Base-by-base conservation (phyloP, 805 yeast species). In the Grigorovia humatica region DNA sequence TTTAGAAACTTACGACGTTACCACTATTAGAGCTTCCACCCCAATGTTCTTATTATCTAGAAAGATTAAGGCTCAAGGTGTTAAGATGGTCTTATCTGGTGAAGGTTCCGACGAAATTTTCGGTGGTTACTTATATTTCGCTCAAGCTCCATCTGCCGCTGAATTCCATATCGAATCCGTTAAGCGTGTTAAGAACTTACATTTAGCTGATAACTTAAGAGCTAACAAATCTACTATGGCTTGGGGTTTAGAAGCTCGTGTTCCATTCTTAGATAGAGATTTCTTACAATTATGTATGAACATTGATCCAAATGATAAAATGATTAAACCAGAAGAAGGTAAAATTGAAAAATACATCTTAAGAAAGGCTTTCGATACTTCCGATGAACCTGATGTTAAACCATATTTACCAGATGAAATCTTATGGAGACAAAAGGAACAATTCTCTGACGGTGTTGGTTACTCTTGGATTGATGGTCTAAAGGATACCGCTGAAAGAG, bases 161-260 rank as follows among this genome's bases (percentile, higher is more conserved):
- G 99, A 88, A 64, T 93, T 93, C 89, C 98, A 93, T 74, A 75
- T 81, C 55, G 99, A 93, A 76, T 86, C 95, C 73, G 96, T 93
- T 56, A 78, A 85, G 75, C 81, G 99, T 71, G 97, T 93, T 63
- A 88, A 93, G 79, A 90, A 93, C 91, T 79, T 93, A 73, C 96
- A 93, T 73, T 82, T 82, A 61, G 88, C 98, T 55, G 99, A 93
- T 76, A 91, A 98, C 77, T 76, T 93, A 69, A 85, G 99, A 73
- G 99, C 99, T 58, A 93, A 93, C 86, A 93, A 93, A 75, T 90
- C 97, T 38, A 93, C 99, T 54, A 88, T 93, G 96, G 98, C 99
- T 45, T 93, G 99, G 99, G 99, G 99, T 71, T 80, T 93, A 58
- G 99, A 93, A 76, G 99, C 99, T 55, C 86, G 99, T 75, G 99